Evolutionary conservation across 371 early-diverging fungal genomes (phyloP).

Genomic region (Funneliformis caledonium): DNA sequence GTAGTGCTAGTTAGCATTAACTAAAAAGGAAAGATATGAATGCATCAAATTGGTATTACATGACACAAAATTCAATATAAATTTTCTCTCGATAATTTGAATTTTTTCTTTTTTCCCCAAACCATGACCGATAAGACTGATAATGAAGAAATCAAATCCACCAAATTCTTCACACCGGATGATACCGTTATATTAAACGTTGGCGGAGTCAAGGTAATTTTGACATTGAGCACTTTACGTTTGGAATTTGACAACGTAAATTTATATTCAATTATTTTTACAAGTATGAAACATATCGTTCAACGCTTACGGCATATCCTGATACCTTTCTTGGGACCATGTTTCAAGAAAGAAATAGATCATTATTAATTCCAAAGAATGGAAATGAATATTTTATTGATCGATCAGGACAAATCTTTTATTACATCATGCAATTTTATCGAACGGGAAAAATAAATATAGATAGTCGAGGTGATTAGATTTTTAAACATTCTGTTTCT

Average conservation of each 20-base stretch:
- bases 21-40: no score
- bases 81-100: no score
- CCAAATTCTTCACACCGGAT: no score
- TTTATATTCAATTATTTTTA: neutral
- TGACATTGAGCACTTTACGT: neutral
- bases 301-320: slow-evolving; percentile 18
- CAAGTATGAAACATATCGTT: slow-evolving; percentile 35
- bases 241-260: neutral
- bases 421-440: slow-evolving; percentile 31
- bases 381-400: slow-evolving; percentile 38
- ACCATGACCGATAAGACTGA: no score
- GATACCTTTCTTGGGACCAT: slow-evolving; percentile 33
- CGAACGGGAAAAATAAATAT: slow-evolving; percentile 22
- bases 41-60: no score
- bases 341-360: slow-evolving; percentile 23
- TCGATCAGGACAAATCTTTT: slow-evolving; percentile 8
- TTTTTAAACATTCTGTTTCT: neutral
- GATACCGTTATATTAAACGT: slow-evolving; percentile 11
- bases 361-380: slow-evolving; percentile 8
- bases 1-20: no score
- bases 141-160: no score
- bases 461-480: neutral
- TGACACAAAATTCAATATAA: no score
- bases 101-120: no score
- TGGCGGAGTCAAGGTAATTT: slow-evolving; percentile 21